phyloP scores from a whole-genome alignment of 148 eudicot genomes.

The Tetragonia tetragonoides region DNA sequence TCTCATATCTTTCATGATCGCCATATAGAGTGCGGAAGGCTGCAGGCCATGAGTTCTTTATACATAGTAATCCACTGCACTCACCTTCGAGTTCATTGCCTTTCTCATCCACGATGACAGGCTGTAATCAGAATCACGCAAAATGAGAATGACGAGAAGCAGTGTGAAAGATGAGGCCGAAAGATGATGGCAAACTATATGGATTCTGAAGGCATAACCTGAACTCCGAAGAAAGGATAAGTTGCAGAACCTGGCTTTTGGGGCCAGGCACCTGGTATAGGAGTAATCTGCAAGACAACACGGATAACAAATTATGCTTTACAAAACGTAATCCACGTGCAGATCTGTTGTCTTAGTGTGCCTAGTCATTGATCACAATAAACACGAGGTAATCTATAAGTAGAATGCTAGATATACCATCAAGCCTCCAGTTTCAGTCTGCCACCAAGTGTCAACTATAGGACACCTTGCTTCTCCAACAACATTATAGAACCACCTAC shows the following conservation, averaged over 20 bases:
- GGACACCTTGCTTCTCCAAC: slow-evolving; percentile 95
- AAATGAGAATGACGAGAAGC: slow-evolving; percentile 13
- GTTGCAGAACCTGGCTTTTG: slow-evolving; percentile 99
- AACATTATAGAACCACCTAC: slow-evolving; percentile 90
- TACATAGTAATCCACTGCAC: slow-evolving; percentile 91
- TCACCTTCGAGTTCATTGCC: slow-evolving; percentile 90
- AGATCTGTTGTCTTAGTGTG: not conserved
- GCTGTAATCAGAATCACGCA: slow-evolving; percentile 49
- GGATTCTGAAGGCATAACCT: slow-evolving; percentile 45
- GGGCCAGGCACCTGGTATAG: slow-evolving; percentile 97
- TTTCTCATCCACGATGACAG: slow-evolving; percentile 97
- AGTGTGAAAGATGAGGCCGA: not conserved
- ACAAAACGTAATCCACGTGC: not conserved
- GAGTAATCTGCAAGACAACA: slow-evolving; percentile 69
- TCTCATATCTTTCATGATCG: slow-evolving; percentile 98
- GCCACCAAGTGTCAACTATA: slow-evolving; percentile 99
- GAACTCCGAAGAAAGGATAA: slow-evolving; percentile 97
- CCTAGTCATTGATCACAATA: not conserved
- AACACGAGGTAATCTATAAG: not conserved
- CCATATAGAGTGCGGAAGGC: slow-evolving; percentile 96
- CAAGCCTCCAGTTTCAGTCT: slow-evolving; percentile 99
- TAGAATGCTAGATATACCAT: slow-evolving; percentile 47
- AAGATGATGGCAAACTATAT: not conserved
- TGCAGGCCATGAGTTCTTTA: slow-evolving; percentile 93
- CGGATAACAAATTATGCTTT: not conserved